phyloP scores from a whole-genome alignment of 768 basidiomycete genomes.

The Trametes maxima region DNA sequence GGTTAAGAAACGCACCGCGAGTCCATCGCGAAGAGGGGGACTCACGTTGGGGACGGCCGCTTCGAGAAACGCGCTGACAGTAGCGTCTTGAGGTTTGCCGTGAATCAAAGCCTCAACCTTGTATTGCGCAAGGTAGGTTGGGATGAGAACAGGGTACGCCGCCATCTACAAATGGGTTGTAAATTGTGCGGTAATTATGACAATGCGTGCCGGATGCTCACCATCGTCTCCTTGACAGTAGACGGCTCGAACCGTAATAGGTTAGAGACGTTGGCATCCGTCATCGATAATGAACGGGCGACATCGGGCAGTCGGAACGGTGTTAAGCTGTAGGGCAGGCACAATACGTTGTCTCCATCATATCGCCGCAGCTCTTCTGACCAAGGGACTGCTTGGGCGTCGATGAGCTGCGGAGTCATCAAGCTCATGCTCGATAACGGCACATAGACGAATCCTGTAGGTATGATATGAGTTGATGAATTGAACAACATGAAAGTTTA shows the following conservation, averaged over 20 bases:
- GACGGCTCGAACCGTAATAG: constrained; percentile 45
- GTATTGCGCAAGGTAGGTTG: constrained; percentile 62
- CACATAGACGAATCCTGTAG: constrained; percentile 46
- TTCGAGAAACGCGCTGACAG: constrained; percentile 13
- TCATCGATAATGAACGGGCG: constrained; percentile 37
- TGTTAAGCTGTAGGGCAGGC: constrained; percentile 57
- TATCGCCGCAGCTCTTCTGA: constrained; percentile 49
- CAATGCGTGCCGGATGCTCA: constrained; percentile 31
- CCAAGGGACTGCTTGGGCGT: constrained; percentile 46
- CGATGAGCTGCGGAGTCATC: constrained; percentile 31
- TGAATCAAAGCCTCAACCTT: constrained; percentile 28
- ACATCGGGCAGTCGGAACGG: constrained; percentile 53
- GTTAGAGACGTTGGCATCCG: constrained; percentile 40
- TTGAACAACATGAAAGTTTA: no score
- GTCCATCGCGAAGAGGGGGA: neutral
- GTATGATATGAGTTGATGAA: no score
- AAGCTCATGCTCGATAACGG: constrained; percentile 49
- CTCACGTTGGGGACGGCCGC: constrained; percentile 2
- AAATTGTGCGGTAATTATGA: neutral
- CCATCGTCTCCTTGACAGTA: constrained; percentile 49
- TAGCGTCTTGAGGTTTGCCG: neutral
- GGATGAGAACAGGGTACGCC: constrained; percentile 65
- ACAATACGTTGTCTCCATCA: constrained; percentile 51
- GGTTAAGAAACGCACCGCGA: neutral
- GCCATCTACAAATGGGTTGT: constrained; percentile 43